A percentile compares a stretch with the other conserved stretches of the same genome.
phyloP scores from a whole-genome alignment of 345 rosid species.

The Mercurialis annua region DNA sequence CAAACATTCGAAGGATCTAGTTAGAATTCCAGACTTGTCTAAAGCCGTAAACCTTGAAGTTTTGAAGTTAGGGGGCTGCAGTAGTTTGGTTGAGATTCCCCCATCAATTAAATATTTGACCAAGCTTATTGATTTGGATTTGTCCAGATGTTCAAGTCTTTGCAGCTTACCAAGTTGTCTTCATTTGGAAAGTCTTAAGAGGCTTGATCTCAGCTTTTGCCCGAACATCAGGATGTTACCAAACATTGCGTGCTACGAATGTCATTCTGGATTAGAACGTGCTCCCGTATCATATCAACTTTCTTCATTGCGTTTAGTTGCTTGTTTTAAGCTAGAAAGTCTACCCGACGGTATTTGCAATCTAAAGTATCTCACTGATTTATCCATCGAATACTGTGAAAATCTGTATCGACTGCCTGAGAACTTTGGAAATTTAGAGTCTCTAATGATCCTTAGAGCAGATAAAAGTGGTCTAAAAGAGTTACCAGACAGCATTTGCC shows the following conservation, averaged over 20 bases:
- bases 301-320: not conserved
- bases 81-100: slow-evolving; percentile 1
- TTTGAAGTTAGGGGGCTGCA: not conserved
- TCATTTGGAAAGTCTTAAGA: slow-evolving; percentile 2
- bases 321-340: not conserved
- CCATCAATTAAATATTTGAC: not conserved
- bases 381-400: not conserved
- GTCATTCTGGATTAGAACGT: not conserved
- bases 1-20: not conserved
- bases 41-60: not conserved
- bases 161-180: not conserved
- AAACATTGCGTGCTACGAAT: not conserved
- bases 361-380: not conserved
- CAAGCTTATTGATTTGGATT: not conserved
- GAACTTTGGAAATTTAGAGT: not conserved
- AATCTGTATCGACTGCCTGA: not conserved
- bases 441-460: not conserved
- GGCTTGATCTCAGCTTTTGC: not conserved
- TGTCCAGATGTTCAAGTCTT: not conserved
- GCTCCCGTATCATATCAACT: not conserved
- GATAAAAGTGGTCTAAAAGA: not conserved
- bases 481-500: not conserved
- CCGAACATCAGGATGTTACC: not conserved
- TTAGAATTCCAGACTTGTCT: not conserved
- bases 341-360: not conserved